Percentiles rank a stretch among this genome's conserved stretches.
Evolutionary conservation across 2,329 filamentous ascomycete species (phyloP).

Genomic region (Aspergillus carbonarius): DNA sequence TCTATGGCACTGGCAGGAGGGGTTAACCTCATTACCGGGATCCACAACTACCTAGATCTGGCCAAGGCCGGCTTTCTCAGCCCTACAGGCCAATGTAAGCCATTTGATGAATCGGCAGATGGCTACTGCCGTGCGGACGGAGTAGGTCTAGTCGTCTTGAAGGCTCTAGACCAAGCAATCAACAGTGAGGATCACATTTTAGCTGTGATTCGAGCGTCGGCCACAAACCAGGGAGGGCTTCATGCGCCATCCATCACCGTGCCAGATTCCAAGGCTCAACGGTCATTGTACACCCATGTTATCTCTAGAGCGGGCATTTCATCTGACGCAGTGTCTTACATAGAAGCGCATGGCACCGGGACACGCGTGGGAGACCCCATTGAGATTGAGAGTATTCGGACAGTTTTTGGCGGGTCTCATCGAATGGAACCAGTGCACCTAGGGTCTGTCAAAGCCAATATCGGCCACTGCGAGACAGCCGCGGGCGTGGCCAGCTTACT

Average conservation of each 20-base stretch:
- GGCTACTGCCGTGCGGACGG: conserved; percentile 54
- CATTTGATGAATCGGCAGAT: conserved; percentile 48
- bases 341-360: conserved; percentile 37
- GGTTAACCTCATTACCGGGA: conserved; percentile 27
- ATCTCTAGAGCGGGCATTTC: conserved; percentile 18
- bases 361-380: conserved; percentile 30
- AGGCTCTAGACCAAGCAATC: conserved; percentile 45
- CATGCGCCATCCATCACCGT: conserved; percentile 13
- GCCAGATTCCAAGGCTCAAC: conserved; percentile 21
- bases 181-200: conserved; percentile 47
- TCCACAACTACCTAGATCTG: conserved; percentile 23
- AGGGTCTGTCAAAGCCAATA: conserved; percentile 31
- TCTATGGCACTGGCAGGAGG: conserved; percentile 35
- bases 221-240: conserved; percentile 32
- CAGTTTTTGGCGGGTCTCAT: conserved; percentile 13
- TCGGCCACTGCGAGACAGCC: conserved; percentile 36
- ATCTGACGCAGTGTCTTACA: conserved; percentile 24
- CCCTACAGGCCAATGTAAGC: conserved; percentile 47
- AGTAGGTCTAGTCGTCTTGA: conserved; percentile 46
- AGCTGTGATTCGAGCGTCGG: conserved; percentile 36
- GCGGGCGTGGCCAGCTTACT: conserved; percentile 32
- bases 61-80: conserved; percentile 43
- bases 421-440: conserved; percentile 17
- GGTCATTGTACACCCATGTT: conserved; percentile 28
- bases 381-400: conserved; percentile 24